Conservation (phyloP, 768 basidiomycete genomes). For the Tulasnella sp. region DNA sequence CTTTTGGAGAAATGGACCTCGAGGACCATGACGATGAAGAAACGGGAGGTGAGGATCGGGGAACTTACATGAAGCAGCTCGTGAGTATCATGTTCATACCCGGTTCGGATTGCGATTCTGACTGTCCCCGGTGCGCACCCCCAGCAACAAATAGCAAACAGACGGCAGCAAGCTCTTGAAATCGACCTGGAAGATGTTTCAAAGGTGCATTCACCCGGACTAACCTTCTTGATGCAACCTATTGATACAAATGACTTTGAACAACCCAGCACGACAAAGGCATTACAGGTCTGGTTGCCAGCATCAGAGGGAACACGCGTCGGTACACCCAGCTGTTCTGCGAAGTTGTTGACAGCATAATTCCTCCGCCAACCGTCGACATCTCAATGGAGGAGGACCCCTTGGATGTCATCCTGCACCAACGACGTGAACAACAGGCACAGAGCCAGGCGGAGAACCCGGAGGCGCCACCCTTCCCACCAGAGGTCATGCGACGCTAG, state of each 20-base stretch:
- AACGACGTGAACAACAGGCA: constrained; percentile 83
- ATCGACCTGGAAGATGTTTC: constrained; percentile 87
- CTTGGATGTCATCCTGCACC: constrained; percentile 93
- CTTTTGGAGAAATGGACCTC: constrained; percentile 68
- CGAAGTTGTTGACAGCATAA: constrained; percentile 82
- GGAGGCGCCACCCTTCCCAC: constrained; percentile 65
- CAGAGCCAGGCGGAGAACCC: constrained; percentile 65
- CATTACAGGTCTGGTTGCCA: constrained; percentile 65
- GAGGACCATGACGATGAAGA: constrained; percentile 46
- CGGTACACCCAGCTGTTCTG: constrained; percentile 88
- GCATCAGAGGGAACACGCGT: constrained; percentile 78
- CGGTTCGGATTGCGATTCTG: constrained; percentile 30
- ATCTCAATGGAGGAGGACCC: constrained; percentile 90
- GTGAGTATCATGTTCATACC: constrained; percentile 44
- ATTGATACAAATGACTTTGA: neutral
- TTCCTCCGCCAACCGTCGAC: constrained; percentile 85
- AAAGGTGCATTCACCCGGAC: constrained; percentile 45
- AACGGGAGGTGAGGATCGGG: constrained; percentile 34
- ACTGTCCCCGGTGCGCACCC: constrained; percentile 22
- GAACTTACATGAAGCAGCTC: constrained; percentile 79
- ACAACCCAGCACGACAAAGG: constrained; percentile 60
- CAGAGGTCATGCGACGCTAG: constrained; percentile 92
- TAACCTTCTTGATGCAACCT: neutral
- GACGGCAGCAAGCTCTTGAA: constrained; percentile 83
- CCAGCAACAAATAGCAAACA: constrained; percentile 89